Conservation (phyloP, 2,329 filamentous ascomycete species). For the Leptographium wingfieldii region DNA sequence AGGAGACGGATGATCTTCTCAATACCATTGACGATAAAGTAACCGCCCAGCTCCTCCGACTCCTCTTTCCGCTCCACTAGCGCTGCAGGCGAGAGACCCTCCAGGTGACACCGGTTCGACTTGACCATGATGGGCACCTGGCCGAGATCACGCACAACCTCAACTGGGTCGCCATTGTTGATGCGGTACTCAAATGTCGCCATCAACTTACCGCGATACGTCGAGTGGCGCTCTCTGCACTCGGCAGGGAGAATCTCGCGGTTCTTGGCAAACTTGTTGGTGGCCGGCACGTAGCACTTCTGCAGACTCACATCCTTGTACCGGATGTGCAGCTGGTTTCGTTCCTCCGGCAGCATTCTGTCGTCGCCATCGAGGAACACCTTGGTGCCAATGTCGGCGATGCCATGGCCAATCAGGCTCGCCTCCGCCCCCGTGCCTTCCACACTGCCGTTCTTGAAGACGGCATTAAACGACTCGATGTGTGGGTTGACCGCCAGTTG, state of each 20-base stretch:
- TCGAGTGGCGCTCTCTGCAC: conserved; percentile 84
- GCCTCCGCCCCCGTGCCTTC: conserved; percentile 6
- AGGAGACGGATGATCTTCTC: conserved; percentile 94
- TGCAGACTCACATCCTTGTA: conserved; percentile 74
- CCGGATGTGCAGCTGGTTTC: conserved; percentile 66
- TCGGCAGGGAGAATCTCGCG: conserved; percentile 84
- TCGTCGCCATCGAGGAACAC: conserved; percentile 74
- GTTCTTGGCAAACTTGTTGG: conserved; percentile 74
- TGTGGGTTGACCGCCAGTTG: conserved; percentile 81
- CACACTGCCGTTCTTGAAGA: conserved; percentile 49
- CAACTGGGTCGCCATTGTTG: conserved; percentile 74
- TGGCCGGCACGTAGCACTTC: conserved; percentile 64
- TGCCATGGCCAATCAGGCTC: conserved; percentile 52
- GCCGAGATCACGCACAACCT: conserved; percentile 75
- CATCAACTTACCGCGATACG: conserved; percentile 77
- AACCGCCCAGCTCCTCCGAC: conserved; percentile 88
- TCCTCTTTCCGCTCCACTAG: conserved; percentile 86
- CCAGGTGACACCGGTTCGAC: conserved; percentile 84
- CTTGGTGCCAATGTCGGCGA: conserved; percentile 85
- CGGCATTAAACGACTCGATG: conserved; percentile 87
- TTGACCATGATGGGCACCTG: conserved; percentile 88
- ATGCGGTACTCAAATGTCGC: conserved; percentile 75
- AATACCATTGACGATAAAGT: conserved; percentile 95
- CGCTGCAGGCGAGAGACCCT: conserved; percentile 69
- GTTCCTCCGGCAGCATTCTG: conserved; percentile 40